Base-by-base conservation (phyloP, 1,284 basidiomycete species). In the Cryptococcus jaspeensis region DNA sequence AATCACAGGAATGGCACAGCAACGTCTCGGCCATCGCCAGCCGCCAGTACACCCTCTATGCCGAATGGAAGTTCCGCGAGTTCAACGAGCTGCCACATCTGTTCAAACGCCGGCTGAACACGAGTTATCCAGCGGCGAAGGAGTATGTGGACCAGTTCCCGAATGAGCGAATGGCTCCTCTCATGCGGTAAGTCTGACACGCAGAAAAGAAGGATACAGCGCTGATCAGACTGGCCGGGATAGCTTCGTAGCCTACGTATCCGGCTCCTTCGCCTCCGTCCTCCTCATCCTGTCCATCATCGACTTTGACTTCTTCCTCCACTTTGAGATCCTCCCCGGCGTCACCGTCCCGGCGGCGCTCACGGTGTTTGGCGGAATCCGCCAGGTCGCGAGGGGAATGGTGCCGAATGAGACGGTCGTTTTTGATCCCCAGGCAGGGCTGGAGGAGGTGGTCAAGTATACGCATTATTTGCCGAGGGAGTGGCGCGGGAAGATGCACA, bases 131-230 rank as follows among this genome's bases (percentile, higher is more conserved):
- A 0, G 80, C 86, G 11, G 91, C 96, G 15, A 93, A 88, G 74
- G 88, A 92, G 81, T 99, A 98, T 75, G 92, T 97, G 60, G 92
- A 92, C 25, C 95, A 98, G 73, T 99, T 96, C 72, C 95, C 95
- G 0, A 98, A 98, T 70, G 92, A 93, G 72, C 89, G 93, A 68
- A 81, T 92, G 16, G 89, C 92, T 0, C 79, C 97, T 35, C 80
- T 94, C 54, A 90, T 94, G 81, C 85, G 91, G 92, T 92, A 70
- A 50, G 85, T 56, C n/a, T n/a, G n/a, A n/a, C n/a, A n/a, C n/a
- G n/a, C n/a, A n/a, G n/a, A n/a, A n/a, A n/a, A n/a, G n/a, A n/a
- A n/a, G n/a, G n/a, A n/a, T n/a, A n/a, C n/a, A n/a, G n/a, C n/a
- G n/a, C n/a, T n/a, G n/a, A n/a, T n/a, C n/a, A n/a, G n/a, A n/a